These are phyloP conservation scores for Prototheca wickerhamii DNA, from an alignment of 163 green algal species.

Conservation along the genomic window DNA sequence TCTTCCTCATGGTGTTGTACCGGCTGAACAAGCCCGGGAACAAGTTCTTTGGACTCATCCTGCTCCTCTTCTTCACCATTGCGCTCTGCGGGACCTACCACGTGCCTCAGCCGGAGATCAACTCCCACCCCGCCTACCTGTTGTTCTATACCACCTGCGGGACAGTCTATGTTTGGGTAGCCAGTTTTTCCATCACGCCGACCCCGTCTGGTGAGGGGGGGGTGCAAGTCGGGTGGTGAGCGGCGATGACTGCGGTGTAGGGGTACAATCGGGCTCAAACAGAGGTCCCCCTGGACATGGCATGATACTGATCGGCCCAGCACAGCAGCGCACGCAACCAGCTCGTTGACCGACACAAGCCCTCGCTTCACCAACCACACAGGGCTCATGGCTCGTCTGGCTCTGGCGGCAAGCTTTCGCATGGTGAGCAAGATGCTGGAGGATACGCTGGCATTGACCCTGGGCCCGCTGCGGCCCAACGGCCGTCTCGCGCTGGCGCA, in stretches of 20 bases:
- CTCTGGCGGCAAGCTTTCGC: not conserved
- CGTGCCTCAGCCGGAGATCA: not conserved
- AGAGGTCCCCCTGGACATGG: too few species aligned
- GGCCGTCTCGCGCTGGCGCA: not conserved
- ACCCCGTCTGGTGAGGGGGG: not conserved
- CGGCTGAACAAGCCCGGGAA: too few species aligned
- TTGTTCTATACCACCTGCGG: not conserved
- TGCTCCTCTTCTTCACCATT: not conserved
- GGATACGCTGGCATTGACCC: not conserved
- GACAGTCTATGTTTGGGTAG: too few species aligned
- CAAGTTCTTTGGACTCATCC: constrained; percentile 1
- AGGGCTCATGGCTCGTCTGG: not conserved
- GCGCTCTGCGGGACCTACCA: not conserved
- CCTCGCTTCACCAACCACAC: too few species aligned
- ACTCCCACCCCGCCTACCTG: not conserved
- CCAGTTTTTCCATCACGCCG: not conserved
- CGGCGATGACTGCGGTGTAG: too few species aligned
- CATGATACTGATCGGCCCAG: too few species aligned
- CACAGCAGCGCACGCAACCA: too few species aligned
- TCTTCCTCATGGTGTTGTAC: not conserved
- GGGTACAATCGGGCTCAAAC: too few species aligned
- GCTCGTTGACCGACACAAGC: too few species aligned
- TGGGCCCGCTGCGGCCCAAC: not conserved
- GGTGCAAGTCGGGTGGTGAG: not conserved
- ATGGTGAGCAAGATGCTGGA: not conserved